A percentile compares a stretch with the other conserved stretches of the same genome.
phyloP scores from a whole-genome alignment of 176 grass and related monocot genomes.

The Phragmites australis region DNA sequence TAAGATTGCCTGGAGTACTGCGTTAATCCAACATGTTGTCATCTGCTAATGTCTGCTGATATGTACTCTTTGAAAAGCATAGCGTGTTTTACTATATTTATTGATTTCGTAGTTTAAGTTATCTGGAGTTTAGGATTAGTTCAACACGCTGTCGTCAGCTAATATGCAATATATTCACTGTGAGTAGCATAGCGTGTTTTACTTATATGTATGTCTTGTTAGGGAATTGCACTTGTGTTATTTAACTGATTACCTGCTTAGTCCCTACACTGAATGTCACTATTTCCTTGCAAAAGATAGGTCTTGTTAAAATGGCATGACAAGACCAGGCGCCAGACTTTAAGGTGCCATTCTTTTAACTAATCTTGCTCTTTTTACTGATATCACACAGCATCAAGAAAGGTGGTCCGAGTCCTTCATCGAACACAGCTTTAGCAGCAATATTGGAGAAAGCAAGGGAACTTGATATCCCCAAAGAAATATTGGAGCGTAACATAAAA shows the following conservation, averaged over 20 bases:
- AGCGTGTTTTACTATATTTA: not conserved
- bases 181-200: not conserved
- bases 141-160: not conserved
- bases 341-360: not conserved
- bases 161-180: not conserved
- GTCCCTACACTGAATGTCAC: not conserved
- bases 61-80: not conserved
- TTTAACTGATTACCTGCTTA: not conserved
- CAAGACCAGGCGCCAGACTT: slow-evolving; percentile 1
- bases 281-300: not conserved
- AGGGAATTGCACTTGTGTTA: not conserved
- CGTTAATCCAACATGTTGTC: not conserved
- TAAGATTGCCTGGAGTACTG: not conserved
- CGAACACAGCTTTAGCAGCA: slow-evolving; percentile 80
- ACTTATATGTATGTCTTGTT: not conserved
- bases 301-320: slow-evolving; percentile 12
- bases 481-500: slow-evolving; percentile 97
- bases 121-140: not conserved
- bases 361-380: not conserved
- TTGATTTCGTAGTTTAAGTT: not conserved
- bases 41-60: not conserved
- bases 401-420: slow-evolving; percentile 72
- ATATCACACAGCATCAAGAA: slow-evolving; percentile 75
- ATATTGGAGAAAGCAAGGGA: slow-evolving; percentile 85
- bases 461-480: slow-evolving; percentile 87